These are phyloP conservation scores for Fennellomyces sp. DNA, from an alignment of 371 early-diverging fungal genomes.

Conservation along the genomic window DNA sequence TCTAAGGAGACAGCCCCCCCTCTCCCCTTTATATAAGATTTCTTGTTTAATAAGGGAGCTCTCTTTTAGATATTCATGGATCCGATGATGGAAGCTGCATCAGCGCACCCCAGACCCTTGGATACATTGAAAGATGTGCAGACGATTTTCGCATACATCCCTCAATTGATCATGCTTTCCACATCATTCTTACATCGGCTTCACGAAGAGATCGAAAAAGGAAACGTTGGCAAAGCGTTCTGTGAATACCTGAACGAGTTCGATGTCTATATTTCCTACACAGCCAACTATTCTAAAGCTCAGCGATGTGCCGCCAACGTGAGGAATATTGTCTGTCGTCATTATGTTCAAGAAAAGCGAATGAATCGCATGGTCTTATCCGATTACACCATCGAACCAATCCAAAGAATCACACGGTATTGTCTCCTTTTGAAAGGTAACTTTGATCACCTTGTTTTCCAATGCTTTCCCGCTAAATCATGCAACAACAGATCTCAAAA, in stretches of 20 bases:
- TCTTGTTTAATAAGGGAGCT: not conserved
- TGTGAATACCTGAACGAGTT: slow-evolving; percentile 38
- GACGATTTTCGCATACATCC: slow-evolving; percentile 48
- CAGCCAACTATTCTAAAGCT: slow-evolving; percentile 41
- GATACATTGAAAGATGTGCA: slow-evolving; percentile 39
- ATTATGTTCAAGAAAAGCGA: slow-evolving; percentile 10
- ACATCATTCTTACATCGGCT: slow-evolving; percentile 30
- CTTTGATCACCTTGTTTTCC: not conserved
- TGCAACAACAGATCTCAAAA: slow-evolving; percentile 36
- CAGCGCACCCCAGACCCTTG: slow-evolving; percentile 33
- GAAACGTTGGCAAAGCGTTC: slow-evolving; percentile 42
- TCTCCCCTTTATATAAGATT: not conserved
- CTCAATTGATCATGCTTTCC: slow-evolving; percentile 44
- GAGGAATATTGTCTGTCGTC: slow-evolving; percentile 35
- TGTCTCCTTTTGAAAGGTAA: slow-evolving; percentile 38
- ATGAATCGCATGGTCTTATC: slow-evolving; percentile 32
- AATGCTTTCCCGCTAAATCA: too few species aligned
- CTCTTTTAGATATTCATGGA: slow-evolving; percentile 48
- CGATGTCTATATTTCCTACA: slow-evolving; percentile 44
- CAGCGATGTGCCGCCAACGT: slow-evolving; percentile 33
- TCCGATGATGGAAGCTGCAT: slow-evolving; percentile 43
- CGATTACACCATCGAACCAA: slow-evolving; percentile 59
- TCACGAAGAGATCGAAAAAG: slow-evolving; percentile 24
- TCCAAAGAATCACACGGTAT: slow-evolving; percentile 57
- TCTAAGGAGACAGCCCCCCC: not conserved